These are phyloP conservation scores for Lophiotrema nucula DNA, from an alignment of 495 filamentous ascomycete genomes.

Conservation along the genomic window DNA sequence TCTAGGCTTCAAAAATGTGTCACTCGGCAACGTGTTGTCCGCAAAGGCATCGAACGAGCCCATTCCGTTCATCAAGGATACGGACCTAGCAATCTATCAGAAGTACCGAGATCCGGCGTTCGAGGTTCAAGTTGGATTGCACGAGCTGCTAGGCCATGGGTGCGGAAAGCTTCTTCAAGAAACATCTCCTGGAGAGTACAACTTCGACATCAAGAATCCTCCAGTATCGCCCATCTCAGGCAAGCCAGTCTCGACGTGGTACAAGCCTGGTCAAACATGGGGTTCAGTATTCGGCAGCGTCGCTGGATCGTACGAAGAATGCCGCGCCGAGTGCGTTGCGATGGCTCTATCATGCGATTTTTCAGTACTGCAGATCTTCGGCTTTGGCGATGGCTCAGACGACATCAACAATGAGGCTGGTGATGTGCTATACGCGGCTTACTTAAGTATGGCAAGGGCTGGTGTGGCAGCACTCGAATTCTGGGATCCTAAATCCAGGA, in stretches of 20 bases:
- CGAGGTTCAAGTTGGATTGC: slow-evolving; percentile 92
- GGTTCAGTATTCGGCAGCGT: slow-evolving; percentile 84
- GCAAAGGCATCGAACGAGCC: slow-evolving; percentile 88
- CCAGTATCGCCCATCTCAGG: slow-evolving; percentile 75
- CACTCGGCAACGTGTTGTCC: slow-evolving; percentile 81
- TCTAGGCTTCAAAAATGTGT: slow-evolving; percentile 98
- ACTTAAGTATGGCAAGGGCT: slow-evolving; percentile 88
- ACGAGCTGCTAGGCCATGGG: slow-evolving; percentile 94
- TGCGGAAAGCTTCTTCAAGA: slow-evolving; percentile 95
- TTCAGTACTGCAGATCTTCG: slow-evolving; percentile 83
- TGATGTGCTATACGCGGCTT: slow-evolving; percentile 79
- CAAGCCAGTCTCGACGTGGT: slow-evolving; percentile 79
- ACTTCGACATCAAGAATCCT: slow-evolving; percentile 78
- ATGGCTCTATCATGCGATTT: slow-evolving; percentile 93
- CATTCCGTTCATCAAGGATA: slow-evolving; percentile 78
- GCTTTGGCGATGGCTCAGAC: slow-evolving; percentile 70
- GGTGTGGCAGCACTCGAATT: slow-evolving; percentile 81
- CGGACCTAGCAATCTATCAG: slow-evolving; percentile 73
- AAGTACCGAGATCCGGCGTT: slow-evolving; percentile 81
- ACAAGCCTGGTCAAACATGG: slow-evolving; percentile 94
- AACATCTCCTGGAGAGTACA: slow-evolving; percentile 73
- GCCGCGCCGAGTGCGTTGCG: slow-evolving; percentile 81
- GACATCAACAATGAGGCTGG: slow-evolving; percentile 75
- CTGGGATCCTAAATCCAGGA: slow-evolving; percentile 81
- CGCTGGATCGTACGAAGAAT: slow-evolving; percentile 84